Percentiles rank a stretch among this genome's conserved stretches.
These are phyloP conservation scores for Juglanconis sp. DNA, from an alignment of 2,329 filamentous ascomycete genomes.

Conservation along the genomic window DNA sequence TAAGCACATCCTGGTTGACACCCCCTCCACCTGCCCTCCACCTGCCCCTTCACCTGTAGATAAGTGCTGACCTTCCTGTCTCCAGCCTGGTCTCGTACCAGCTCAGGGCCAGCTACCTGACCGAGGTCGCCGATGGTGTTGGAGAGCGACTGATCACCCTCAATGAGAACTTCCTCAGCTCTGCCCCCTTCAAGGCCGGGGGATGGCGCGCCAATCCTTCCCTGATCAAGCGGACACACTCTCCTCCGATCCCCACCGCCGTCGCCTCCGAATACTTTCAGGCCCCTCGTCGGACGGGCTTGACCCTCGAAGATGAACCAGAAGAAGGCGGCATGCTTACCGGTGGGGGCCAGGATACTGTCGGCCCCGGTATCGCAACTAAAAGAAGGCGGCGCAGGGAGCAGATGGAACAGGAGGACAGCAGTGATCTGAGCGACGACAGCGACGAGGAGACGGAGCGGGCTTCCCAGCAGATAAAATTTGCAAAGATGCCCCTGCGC, in stretches of 20 bases:
- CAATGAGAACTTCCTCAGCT: conserved; percentile 75
- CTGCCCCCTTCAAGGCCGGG: conserved; percentile 76
- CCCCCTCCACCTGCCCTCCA: background rate
- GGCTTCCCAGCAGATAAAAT: conserved; percentile 87
- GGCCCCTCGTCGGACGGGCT: conserved; percentile 58
- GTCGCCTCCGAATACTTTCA: conserved; percentile 83
- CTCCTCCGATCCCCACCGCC: conserved; percentile 79
- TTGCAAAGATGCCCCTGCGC: conserved; percentile 90
- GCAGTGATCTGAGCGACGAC: conserved; percentile 80
- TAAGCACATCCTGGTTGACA: conserved; percentile 23
- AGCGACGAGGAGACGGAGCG: conserved; percentile 75
- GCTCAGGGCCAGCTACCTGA: conserved; percentile 75
- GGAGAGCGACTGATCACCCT: conserved; percentile 81
- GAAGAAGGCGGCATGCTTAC: conserved; percentile 73
- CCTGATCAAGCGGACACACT: conserved; percentile 79
- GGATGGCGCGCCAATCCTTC: conserved; percentile 74
- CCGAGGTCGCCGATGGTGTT: conserved; percentile 77
- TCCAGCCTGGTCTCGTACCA: conserved; percentile 76
- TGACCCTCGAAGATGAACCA: conserved; percentile 67
- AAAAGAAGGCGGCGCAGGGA: conserved; percentile 66
- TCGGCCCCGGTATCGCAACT: conserved; percentile 64
- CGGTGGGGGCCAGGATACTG: conserved; percentile 63
- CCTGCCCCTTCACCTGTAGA: background rate
- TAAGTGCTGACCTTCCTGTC: background rate
- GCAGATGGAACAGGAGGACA: conserved; percentile 80